Base-by-base conservation (phyloP, 192 early-diverging fungal genomes). In the Rhizoclosmatium globosum region DNA sequence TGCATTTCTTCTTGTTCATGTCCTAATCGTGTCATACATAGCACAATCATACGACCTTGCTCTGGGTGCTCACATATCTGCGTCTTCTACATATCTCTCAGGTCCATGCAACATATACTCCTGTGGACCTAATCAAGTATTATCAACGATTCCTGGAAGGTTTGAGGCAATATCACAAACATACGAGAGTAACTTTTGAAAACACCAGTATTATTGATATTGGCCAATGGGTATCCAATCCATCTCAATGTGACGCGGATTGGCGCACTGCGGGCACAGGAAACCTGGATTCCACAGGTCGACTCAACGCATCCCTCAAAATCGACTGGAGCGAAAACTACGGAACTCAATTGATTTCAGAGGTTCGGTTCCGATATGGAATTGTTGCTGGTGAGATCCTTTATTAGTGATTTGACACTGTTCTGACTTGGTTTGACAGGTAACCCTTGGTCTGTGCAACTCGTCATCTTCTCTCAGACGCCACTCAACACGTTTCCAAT, bases 341-440 rank as follows among this genome's bases (percentile, higher is more conserved):
- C 47, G 50, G 50, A 23, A 77, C 75, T 2, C 48, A 57, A 31
- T 56, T 77, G 9, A 61, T 77, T 38, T 46, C 31, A 4, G 75
- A 77, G 47, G 64, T 77, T 2, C 38, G 75, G 17, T 65, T 77
- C 47, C 39, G 64, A 19, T 77, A 77, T 67, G 75, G 75, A 17
- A 56, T 2, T 47, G 48, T 68, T 46, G 57, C 57, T 21, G 73
- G 73, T 72, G 46, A 38, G 71, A 48, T 15, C 15, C 67, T 68
- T 44, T 4, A 17, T n/a, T 47, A 6, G 9, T 64, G 1, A 0
- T 64, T n/a, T 9, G 21, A 39, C 9, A 39, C 39, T 9, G 21
- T 19, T 64, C 39, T 64, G 61, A 64, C 61, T 7, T 64, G 9
- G n/a, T 9, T 38, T 64, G 61, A 17, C 38, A 56, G 46, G 17